Evolutionary conservation across 73 alveolate species (phyloP).

Genomic region (Stentor roeselii): DNA sequence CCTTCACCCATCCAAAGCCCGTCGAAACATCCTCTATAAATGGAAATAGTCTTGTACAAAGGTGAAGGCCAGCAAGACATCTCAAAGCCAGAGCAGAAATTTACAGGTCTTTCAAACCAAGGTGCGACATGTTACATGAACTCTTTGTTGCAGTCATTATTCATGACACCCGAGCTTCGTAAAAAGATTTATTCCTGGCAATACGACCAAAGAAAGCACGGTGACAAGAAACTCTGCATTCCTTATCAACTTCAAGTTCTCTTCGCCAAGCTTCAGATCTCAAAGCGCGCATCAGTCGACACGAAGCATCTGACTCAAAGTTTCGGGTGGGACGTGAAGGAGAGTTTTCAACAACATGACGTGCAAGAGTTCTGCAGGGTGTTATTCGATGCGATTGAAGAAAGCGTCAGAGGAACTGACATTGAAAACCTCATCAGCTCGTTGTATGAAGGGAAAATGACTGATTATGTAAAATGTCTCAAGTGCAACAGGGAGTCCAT

Average conservation of each 20-base stretch:
- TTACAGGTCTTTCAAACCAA: constrained; percentile 87
- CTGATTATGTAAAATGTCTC: constrained; percentile 73
- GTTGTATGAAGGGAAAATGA: constrained; percentile 76
- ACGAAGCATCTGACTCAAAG: constrained; percentile 50
- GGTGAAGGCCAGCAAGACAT: neutral
- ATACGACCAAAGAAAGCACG: constrained; percentile 52
- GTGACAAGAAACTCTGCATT: constrained; percentile 53
- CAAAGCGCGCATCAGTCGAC: constrained; percentile 30
- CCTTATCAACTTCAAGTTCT: constrained; percentile 64
- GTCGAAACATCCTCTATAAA: too few species aligned
- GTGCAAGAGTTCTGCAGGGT: constrained; percentile 87
- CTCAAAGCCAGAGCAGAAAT: neutral
- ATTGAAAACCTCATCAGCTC: constrained; percentile 56
- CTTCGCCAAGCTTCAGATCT: constrained; percentile 53
- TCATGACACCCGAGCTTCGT: constrained; percentile 65
- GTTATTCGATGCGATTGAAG: constrained; percentile 91
- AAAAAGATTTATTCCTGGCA: constrained; percentile 6
- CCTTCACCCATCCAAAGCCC: neutral
- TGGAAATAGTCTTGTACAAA: neutral
- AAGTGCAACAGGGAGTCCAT: constrained; percentile 79
- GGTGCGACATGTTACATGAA: constrained; percentile 88
- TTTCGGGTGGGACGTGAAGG: constrained; percentile 55
- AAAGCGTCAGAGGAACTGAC: constrained; percentile 56
- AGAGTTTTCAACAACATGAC: constrained; percentile 64
- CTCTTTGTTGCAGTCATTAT: constrained; percentile 73